Evolutionary conservation across 106 monocot species (phyloP), one percentile per base, ranked within the genome.

Genomic region (Apostasia ramifera): DNA sequence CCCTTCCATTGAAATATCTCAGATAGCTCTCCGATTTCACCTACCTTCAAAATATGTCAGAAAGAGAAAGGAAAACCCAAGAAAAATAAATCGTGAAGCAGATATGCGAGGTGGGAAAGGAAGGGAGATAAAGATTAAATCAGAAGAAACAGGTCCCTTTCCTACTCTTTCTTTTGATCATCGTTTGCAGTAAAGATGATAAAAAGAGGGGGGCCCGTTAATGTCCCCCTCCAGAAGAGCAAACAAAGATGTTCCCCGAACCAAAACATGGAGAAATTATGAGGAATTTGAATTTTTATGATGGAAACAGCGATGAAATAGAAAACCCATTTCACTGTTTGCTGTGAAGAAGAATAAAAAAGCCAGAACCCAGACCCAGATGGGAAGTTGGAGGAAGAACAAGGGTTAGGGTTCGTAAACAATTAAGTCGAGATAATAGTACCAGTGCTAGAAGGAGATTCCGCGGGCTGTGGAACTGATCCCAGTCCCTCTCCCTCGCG

Each of bases 1-100:
- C 94, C 94, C 45, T 83, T 87, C 94, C 94, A 94, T 55, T 94
- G 94, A 70, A 94, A 94, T 73, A 94, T 83, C 80, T 94, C 94
- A 8, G 94, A 94, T 10, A 94, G 76, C 72, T 94, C 94, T 55
- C 94, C 94, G 2, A 94, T 85, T 53, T 94, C 94, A 37, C 90
- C 90, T 11, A 94, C 94, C 94, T 94, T 61, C 52, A 59, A 74
- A 46, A 65, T 47, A 65, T 14, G 3, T 26, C 26, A 26, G 26
- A 26, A 26, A 26, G 26, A 26, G 26, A 26, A 26, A 26, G 26
- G 26, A 26, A 26, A 26, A 26, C 26, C 26, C 26, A 26, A 26
- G 26, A 26, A 26, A 26, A 26, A 26, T 26, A 26, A 26, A 26
- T 26, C 26, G 26, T 26, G 26, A 26, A 26, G 26, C 26, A 26